These are phyloP conservation scores for Chlamydomonas sphaeroides DNA, from an alignment of 139 green algal genomes.

Conservation along the genomic window DNA sequence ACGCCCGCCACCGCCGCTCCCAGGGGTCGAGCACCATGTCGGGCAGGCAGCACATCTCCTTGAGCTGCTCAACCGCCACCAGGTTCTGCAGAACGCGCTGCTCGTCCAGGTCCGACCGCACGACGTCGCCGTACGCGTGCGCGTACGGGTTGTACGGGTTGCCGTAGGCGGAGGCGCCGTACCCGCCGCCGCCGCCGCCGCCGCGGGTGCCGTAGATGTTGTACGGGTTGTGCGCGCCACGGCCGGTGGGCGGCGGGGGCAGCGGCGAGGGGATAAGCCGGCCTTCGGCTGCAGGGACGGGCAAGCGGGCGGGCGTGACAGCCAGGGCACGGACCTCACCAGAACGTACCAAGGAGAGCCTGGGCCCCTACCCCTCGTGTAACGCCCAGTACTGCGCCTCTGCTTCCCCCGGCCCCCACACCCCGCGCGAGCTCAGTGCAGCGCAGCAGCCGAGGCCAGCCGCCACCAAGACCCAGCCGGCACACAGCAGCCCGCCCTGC, in stretches of 20 bases:
- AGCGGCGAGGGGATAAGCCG: neutral
- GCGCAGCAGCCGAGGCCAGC: no score
- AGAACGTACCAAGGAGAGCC: no score
- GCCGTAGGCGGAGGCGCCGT: neutral
- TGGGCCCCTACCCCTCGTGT: no score
- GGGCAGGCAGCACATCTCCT: constrained; percentile 67
- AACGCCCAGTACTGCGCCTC: no score
- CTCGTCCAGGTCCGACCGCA: constrained; percentile 74
- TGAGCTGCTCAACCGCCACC: constrained; percentile 70
- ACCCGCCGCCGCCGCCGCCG: neutral
- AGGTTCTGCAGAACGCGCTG: constrained; percentile 76
- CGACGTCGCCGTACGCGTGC: constrained; percentile 30
- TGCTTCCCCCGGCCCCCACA: no score
- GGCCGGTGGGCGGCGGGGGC: neutral
- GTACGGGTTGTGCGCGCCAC: neutral
- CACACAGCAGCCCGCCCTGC: no score
- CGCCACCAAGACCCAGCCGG: no score
- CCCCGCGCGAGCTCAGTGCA: no score
- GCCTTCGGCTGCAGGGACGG: neutral
- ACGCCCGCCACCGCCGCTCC: constrained; percentile 58
- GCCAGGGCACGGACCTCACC: no score
- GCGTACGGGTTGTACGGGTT: constrained; percentile 35
- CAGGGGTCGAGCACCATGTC: constrained; percentile 63
- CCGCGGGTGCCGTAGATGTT: no score
- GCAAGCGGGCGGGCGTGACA: neutral